Conservation (phyloP, 495 filamentous ascomycete species). For the Copromyces sp. region DNA sequence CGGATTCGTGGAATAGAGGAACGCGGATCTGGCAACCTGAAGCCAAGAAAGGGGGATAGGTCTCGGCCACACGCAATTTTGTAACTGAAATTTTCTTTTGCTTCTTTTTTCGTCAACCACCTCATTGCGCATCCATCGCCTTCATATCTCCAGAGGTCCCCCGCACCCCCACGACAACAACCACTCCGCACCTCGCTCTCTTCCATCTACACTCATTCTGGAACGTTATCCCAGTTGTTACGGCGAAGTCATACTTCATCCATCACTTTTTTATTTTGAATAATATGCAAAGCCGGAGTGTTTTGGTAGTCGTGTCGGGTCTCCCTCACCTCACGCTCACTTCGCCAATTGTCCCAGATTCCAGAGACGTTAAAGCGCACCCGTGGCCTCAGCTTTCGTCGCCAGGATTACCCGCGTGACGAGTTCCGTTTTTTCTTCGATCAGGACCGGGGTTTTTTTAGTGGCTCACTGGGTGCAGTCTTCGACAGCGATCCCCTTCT, state of each 20-base stretch:
- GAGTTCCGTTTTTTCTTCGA: not conserved
- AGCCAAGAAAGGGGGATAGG: not conserved
- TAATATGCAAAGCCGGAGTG: not conserved
- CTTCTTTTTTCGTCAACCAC: not conserved
- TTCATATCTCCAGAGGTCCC: not conserved
- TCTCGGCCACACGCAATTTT: not conserved
- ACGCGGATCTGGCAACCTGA: not conserved
- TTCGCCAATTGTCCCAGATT: not conserved
- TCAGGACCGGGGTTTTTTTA: not conserved
- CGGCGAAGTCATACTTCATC: not conserved
- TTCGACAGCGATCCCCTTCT: not conserved
- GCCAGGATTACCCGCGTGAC: not conserved
- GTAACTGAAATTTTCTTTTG: not conserved
- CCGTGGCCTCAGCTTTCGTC: not conserved
- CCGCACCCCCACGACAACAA: not conserved
- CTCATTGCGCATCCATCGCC: not conserved
- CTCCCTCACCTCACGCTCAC: not conserved
- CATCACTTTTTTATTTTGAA: not conserved
- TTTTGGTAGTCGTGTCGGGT: not conserved
- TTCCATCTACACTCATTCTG: not conserved
- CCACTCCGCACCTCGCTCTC: not conserved
- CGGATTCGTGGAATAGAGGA: not conserved
- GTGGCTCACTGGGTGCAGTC: not conserved
- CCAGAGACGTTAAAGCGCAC: not conserved
- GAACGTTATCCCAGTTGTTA: not conserved